phyloP scores from a whole-genome alignment of 2,329 filamentous ascomycete species.

The Fusarium beomiforme region DNA sequence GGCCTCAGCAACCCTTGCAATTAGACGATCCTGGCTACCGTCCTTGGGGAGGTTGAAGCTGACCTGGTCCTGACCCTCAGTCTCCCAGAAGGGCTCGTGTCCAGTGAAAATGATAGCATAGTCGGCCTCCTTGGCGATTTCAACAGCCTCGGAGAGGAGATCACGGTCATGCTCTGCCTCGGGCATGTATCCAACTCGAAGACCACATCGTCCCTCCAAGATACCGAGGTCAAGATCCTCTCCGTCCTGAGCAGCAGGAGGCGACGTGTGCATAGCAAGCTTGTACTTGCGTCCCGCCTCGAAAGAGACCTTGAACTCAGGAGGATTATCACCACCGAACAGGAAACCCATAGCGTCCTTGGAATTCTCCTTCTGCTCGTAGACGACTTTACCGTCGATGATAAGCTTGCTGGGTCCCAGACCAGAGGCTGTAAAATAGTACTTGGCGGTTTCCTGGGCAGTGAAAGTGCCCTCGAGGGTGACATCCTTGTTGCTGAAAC shows the following conservation, averaged over 20 bases:
- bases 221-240: conserved; percentile 47
- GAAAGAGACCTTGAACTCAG: conserved; percentile 45
- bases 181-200: conserved; percentile 47
- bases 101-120: conserved; percentile 66
- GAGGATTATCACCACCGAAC: conserved; percentile 44
- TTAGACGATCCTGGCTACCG: conserved; percentile 68
- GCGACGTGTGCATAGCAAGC: conserved; percentile 44
- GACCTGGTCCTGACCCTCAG: conserved; percentile 73
- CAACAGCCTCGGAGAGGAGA: conserved; percentile 60
- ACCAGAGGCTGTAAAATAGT: conserved; percentile 48
- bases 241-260: conserved; percentile 36
- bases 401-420: conserved; percentile 46
- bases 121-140: conserved; percentile 67
- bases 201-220: conserved; percentile 46
- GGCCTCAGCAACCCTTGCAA: conserved; percentile 63
- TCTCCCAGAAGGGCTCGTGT: conserved; percentile 61
- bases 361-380: conserved; percentile 46
- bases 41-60: conserved; percentile 73
- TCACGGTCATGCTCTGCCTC: conserved; percentile 49
- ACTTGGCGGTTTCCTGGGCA: conserved; percentile 42
- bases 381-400: conserved; percentile 46
- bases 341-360: conserved; percentile 50
- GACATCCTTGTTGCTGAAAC: conserved; percentile 40
- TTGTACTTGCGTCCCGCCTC: conserved; percentile 47
- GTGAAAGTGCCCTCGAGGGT: conserved; percentile 47